Base-by-base conservation (phyloP, 1,284 basidiomycete species). In the Macrocystidia cucumis region DNA sequence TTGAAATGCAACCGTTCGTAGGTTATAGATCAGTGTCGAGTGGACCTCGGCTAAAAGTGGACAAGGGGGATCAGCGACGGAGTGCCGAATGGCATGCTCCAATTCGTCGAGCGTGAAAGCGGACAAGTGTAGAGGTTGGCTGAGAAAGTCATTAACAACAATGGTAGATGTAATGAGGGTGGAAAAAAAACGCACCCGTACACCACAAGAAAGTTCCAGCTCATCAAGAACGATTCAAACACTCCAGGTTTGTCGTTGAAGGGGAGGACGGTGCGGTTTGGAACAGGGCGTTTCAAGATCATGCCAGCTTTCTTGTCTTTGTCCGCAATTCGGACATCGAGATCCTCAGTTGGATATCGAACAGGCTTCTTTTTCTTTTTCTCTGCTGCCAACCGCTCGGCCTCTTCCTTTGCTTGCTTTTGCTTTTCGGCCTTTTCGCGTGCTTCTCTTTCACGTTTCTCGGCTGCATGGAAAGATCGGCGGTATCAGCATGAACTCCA, bases 81-180 rank as follows among this genome's bases (percentile, higher is more conserved):
- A 67, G 56, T 98, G 95, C 34, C 82, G 78, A 18, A 98, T 65
- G 0, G 91, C 84, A 41, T 81, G 74, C 52, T 95, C 91, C 52
- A 87, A 91, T 49, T 98, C 96, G 56, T 98, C 96, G 48, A 98
- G 67, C 0, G 91, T 86, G 55, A 98, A 91, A 7, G 82, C 66
- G n/a, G 93, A 95, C 7, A 98, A 62, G 43, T 84, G 78, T 9
- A 98, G 68, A 2, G 92, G 82, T 70, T 87, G 82, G 5, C 91
- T 91, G 50, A 26, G 14, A 38, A 12, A 43, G 19, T 38, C 7
- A 37, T 40, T 12, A 44, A 34, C 38, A 29, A 29, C 25, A 14
- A 30, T 32, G n/a, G n/a, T n/a, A n/a, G n/a, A n/a, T 13, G 22
- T 27, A 11, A 11, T 7, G 29, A 11, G 35, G 25, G 9, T 4